Base-by-base conservation (phyloP, 148 eudicot species). In the Nyssa sinensis region DNA sequence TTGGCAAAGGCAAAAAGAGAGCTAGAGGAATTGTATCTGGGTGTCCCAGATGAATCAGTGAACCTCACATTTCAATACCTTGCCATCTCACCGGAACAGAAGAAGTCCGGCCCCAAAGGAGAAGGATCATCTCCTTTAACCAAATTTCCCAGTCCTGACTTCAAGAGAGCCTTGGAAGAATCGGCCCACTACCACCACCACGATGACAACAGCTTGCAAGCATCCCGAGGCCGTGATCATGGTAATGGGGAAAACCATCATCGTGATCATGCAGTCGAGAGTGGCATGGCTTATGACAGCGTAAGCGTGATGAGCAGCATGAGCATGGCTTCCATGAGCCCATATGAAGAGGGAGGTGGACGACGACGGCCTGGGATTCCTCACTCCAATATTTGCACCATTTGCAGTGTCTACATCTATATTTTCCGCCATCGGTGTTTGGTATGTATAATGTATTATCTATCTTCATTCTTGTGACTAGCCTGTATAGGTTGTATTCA, bases 381-480 rank as follows among this genome's bases (percentile, higher is more conserved):
- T 53, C 87, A 84, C 71, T 84, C 87, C 35, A 84, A 84, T 62
- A 79, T 84, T 29, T 84, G 87, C 76, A 70, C 82, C 67, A 67
- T 81, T 8, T 84, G 87, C 41, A 68, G 82, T 25, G 73, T 62
- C 68, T 78, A 80, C 55, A 78, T 78, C 66, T 84, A 84, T 35
- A 62, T 84, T 29, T 84, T 49, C 49, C 79, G 83, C 19, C 81
- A 84, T 5, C 81, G 87, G 7, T 84, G 87, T 70, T 69, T 84
- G 74, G 87, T 80, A 80, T 60, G 16, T 55, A 30, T 25, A 8
- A 3, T 9, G n/a, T n/a, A n/a, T 9, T 37, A 21, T 4, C 37
- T 8, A 24, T 9, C 4, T 9, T 3, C 44, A 37, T 37, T 3
- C 44, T 3, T 3, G 9, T 37, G 9, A 37, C 4, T 37, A 37